Base-by-base conservation (phyloP, 306 rosid species). In the Astragalus glycyphyllos region DNA sequence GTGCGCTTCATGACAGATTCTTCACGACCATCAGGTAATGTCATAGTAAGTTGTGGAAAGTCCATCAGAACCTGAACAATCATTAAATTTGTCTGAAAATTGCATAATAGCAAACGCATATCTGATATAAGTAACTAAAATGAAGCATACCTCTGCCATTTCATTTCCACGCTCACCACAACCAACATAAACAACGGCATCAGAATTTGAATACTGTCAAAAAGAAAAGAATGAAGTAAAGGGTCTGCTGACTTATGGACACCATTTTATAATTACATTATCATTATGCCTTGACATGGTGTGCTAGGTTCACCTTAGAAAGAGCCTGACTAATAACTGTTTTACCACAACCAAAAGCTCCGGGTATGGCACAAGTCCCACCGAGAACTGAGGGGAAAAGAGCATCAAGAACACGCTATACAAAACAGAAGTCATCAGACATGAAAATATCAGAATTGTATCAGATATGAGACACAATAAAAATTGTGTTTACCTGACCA, bases 1-100 rank as follows among this genome's bases (percentile, higher is more conserved):
- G 99, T 95, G 48, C 99, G 99, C 84, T 91, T 95, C 99, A 95
- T 91, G 78, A 95, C 99, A 83, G 99, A 95, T 83, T 95, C 99
- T 85, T 95, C 99, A 74, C 99, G 99, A 5, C 99, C 99, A 80
- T 95, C 99, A 60, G 99, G 99, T 81, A 95, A 84, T 71, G 99
- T 95, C 99, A 95, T 95, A 71, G 99, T 95, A 86, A 95, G 87
- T 91, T 95, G 99, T 42, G 99, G 99, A 48, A 95, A 95, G 84
- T 95, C 99, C 99, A 95, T 95, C 65, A 95, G 96, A 77, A 95
- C 99, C 97, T 91, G 80, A 61, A 76, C 16, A 68, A 66, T 58
- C 37, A 49, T 53, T 64, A 54, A 60, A 16, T 59, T 46, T 58
- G 83, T 51, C 49, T 17, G 48, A 81, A 71, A 37, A 45, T 37